Evolutionary conservation across 441 rosid species (phyloP), one percentile per base, ranked within the genome.

Genomic region (Melastoma candidum): DNA sequence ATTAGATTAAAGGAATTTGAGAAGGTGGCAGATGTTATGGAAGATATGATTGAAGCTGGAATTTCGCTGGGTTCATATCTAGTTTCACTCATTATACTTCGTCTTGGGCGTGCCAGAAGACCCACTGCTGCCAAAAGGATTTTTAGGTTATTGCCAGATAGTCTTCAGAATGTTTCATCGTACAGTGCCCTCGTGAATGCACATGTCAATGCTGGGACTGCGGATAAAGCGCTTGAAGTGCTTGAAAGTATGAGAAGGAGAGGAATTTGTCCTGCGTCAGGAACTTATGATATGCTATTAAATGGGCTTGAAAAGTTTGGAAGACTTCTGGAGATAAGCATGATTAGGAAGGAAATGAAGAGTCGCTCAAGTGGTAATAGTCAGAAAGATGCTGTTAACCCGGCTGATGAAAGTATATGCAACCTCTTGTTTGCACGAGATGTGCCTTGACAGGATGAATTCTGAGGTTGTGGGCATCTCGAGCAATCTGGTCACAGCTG

Each of bases 51-150:
- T 48, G 58, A 55, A 46, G 77, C 77, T 5, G 80, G 87, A 50
- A 80, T 81, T 59, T 70, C 76, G 27, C 76, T 76, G 11, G 89
- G 87, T 61, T 64, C 68, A 43, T 83, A 80, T 80, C 79, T 62
- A 39, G 62, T 77, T 57, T 78, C 92, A 9, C 80, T 80, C 41
- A 58, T 87, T 60, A 79, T 90, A 49, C 74, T 72, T 63, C 74
- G 69, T 72, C 76, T 87, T 45, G 97, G 97, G 11, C 48, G 51
- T 59, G 87, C 83, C 51, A 84, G 86, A 72, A 79, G 87, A 63
- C 89, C 95, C 2, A 70, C 63, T 41, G 65, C 64, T 68, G 92
- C 97, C 2, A 73, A 77, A 53, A 75, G 73, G 48, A 68, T 83
- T 60, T 90, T 90, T 44, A 46, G 71, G 63, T 76, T 73, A 29